Conservation (phyloP, 805 yeast genomes). For the Zygotorulaspora florentina region DNA sequence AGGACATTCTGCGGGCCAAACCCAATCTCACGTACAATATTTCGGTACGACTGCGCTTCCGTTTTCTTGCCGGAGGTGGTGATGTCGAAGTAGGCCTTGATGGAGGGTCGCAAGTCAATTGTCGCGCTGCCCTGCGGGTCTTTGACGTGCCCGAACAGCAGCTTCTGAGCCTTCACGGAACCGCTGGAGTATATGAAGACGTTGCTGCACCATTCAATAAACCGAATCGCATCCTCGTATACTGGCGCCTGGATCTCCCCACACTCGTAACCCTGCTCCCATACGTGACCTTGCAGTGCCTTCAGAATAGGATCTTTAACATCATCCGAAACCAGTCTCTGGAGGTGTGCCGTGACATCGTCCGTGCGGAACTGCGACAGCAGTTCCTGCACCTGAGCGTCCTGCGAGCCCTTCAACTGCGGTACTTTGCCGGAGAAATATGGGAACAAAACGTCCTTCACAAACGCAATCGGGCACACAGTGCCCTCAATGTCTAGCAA, state of each 20-base stretch:
- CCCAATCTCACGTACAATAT: slow-evolving; percentile 45
- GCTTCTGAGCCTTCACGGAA: slow-evolving; percentile 78
- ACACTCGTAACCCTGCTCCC: slow-evolving; percentile 75
- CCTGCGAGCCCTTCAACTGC: slow-evolving; percentile 27
- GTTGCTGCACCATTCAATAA: slow-evolving; percentile 39
- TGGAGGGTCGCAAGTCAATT: slow-evolving; percentile 48
- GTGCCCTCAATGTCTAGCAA: slow-evolving; percentile 85
- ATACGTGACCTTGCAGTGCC: slow-evolving; percentile 74
- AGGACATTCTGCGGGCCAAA: slow-evolving; percentile 38
- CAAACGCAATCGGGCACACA: slow-evolving; percentile 86
- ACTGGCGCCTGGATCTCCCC: slow-evolving; percentile 77
- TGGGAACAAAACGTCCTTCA: slow-evolving; percentile 72
- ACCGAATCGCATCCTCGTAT: slow-evolving; percentile 63
- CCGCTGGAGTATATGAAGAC: slow-evolving; percentile 87
- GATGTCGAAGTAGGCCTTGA: slow-evolving; percentile 79
- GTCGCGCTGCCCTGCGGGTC: slow-evolving; percentile 32
- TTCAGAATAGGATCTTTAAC: slow-evolving; percentile 75
- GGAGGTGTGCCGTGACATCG: slow-evolving; percentile 47
- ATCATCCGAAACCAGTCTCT: slow-evolving; percentile 56
- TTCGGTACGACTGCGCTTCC: slow-evolving; percentile 52
- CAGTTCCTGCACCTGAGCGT: slow-evolving; percentile 23
- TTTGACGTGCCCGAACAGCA: slow-evolving; percentile 64
- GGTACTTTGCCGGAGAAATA: slow-evolving; percentile 58
- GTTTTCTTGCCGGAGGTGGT: slow-evolving; percentile 74
- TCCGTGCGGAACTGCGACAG: slow-evolving; percentile 26